Conservation (phyloP, 352 stramenopile species). For the Globisporangium emineosum region DNA sequence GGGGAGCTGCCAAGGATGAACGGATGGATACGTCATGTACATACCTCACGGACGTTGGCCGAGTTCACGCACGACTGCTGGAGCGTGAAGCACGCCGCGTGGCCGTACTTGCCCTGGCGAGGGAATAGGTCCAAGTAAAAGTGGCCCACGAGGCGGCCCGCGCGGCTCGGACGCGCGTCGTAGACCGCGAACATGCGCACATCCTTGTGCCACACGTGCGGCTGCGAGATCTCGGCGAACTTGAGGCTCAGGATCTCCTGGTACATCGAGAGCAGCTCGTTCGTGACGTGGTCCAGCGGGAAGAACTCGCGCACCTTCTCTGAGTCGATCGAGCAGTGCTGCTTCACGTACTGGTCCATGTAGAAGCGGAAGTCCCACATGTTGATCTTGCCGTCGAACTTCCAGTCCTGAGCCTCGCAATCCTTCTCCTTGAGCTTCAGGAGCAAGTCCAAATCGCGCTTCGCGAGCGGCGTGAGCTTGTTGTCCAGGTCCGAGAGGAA, state of each 20-base stretch:
- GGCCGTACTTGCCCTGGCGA: conserved; percentile 83
- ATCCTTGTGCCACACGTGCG: conserved; percentile 86
- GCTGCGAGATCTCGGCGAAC: conserved; percentile 77
- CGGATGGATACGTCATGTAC: conserved; percentile 12
- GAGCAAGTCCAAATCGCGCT: conserved; percentile 69
- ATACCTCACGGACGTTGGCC: conserved; percentile 38
- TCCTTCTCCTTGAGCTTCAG: conserved; percentile 72
- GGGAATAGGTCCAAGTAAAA: conserved; percentile 91
- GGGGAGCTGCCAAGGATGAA: neutral
- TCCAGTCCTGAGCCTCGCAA: conserved; percentile 43
- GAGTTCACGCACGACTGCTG: conserved; percentile 79
- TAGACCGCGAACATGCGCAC: conserved; percentile 87
- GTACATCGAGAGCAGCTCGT: conserved; percentile 84
- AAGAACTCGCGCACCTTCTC: conserved; percentile 89
- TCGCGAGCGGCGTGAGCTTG: conserved; percentile 74
- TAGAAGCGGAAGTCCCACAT: conserved; percentile 92
- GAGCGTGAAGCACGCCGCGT: conserved; percentile 88
- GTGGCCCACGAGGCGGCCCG: conserved; percentile 67
- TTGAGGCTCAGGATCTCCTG: conserved; percentile 84
- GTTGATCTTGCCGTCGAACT: conserved; percentile 86
- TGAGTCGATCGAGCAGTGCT: conserved; percentile 84
- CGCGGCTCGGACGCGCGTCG: conserved; percentile 52
- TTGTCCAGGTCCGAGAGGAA: conserved; percentile 76
- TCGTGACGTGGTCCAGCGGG: conserved; percentile 83
- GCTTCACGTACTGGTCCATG: conserved; percentile 85